Evolutionary conservation across 768 basidiomycete genomes (phyloP).

Genomic region (Lyophyllum decastes): DNA sequence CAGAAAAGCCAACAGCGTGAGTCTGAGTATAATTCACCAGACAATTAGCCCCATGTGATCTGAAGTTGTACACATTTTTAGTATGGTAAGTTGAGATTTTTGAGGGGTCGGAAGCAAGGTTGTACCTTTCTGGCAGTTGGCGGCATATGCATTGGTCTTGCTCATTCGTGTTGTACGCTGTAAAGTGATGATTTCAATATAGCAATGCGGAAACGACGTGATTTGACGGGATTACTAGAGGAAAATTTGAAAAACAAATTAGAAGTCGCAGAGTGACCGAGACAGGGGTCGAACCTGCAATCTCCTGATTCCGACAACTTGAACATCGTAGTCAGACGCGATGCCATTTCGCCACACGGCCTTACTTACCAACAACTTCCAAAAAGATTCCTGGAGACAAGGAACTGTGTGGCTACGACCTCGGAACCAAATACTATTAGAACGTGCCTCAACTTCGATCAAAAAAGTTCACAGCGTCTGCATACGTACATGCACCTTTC

Average conservation of each 20-base stretch:
- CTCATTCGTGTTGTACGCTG: too few species aligned
- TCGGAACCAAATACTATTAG: constrained; percentile 9
- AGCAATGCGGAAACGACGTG: too few species aligned
- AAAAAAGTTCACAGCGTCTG: constrained; percentile 1
- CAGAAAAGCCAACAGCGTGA: constrained; percentile 1
- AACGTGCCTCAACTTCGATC: not conserved
- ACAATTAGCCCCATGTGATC: too few species aligned
- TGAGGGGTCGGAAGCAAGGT: too few species aligned
- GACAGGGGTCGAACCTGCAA: constrained; percentile 80
- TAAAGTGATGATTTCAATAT: too few species aligned
- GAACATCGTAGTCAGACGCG: constrained; percentile 82
- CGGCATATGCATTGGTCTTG: too few species aligned
- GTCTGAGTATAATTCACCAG: not conserved
- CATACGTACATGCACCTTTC: not conserved
- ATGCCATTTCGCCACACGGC: constrained; percentile 82
- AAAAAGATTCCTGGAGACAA: too few species aligned
- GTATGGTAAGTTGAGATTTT: too few species aligned
- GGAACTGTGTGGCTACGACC: constrained; percentile 4
- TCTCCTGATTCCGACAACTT: constrained; percentile 16
- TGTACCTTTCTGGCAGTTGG: too few species aligned
- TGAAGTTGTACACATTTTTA: too few species aligned
- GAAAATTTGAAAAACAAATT: not conserved
- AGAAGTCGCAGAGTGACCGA: constrained; percentile 11
- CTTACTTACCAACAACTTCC: too few species aligned
- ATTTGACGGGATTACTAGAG: too few species aligned